Evolutionary conservation across 2,329 filamentous ascomycete species (phyloP).

Genomic region (Aspergillus terreus): DNA sequence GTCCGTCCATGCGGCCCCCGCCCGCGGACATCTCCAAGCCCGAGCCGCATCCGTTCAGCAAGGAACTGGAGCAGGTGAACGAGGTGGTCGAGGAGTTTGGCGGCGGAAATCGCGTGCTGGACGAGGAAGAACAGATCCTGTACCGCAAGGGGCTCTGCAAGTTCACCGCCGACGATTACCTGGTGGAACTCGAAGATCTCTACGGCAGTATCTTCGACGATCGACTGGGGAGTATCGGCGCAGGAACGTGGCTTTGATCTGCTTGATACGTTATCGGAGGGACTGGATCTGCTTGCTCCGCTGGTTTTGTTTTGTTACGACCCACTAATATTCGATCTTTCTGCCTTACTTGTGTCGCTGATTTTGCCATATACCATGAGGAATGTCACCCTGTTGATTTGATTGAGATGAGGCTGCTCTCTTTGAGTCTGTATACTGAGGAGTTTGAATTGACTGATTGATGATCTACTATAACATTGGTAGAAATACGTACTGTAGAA

Average conservation of each 20-base stretch:
- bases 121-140: slow-evolving; percentile 72
- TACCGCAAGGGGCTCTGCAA: slow-evolving; percentile 65
- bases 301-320: slow-evolving; percentile 18
- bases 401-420: not conserved
- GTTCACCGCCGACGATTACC: slow-evolving; percentile 77
- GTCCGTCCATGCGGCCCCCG: slow-evolving; percentile 29
- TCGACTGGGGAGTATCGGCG: slow-evolving; percentile 31
- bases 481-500: not conserved
- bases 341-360: slow-evolving; percentile 5
- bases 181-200: slow-evolving; percentile 71
- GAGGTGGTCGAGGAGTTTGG: slow-evolving; percentile 89
- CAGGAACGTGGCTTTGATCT: slow-evolving; percentile 39
- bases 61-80: slow-evolving; percentile 85
- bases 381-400: slow-evolving; percentile 8
- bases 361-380: slow-evolving; percentile 23
- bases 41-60: slow-evolving; percentile 70
- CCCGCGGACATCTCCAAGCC: slow-evolving; percentile 35
- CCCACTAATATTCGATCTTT: slow-evolving; percentile 29
- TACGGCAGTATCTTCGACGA: slow-evolving; percentile 59
- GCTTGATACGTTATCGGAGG: slow-evolving; percentile 2
- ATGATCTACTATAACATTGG: no score
- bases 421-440: not conserved
- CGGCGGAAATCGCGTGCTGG: slow-evolving; percentile 58
- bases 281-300: slow-evolving; percentile 23
- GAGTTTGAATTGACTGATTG: not conserved